Evolutionary conservation across 1,284 basidiomycete genomes (phyloP), one percentile per base, ranked within the genome.

Genomic region (Cronartium quercuum): DNA sequence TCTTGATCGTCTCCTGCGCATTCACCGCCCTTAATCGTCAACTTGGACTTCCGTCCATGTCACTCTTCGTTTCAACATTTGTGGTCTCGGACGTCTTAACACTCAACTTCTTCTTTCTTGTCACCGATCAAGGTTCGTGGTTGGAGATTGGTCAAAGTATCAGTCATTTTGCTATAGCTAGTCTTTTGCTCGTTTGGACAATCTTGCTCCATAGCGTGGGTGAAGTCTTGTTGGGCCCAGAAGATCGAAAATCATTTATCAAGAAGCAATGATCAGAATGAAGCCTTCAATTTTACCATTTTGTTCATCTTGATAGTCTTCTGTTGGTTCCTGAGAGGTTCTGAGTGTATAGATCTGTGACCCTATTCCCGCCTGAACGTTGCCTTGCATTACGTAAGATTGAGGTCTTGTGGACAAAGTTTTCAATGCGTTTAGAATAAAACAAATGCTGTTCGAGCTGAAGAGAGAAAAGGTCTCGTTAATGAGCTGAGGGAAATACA

Each of bases 141-240:
- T 83, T 94, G 68, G 91, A 94, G 80, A 94, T 93, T 74, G 92
- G 92, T 4, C 90, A 91, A 81, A 89, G 89, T 0, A 93, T 94
- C 79, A 91, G 87, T 70, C 92, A 92, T 82, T 94, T 93, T 82
- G 90, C 89, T 78, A 91, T 93, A 78, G 87, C 90, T 0, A 92
- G 91, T 1, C 82, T 92, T 60, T 83, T 94, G 66, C 84, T 91
- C 66, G 84, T 91, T 35, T 92, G 90, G 86, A 90, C 91, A 34
- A 81, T 75, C 60, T 67, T 75, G n/a, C 42, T 75, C 10, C 66
- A 75, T 68, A 62, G 60, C 44, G 24, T 75, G 21, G 73, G 73
- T 47, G 66, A 75, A 58, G 55, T 75, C 51, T 60, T 75, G 24
- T 57, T 75, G n/a, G 47, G 38, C 38, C 55, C 7, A 42, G 24